These are phyloP conservation scores for Alternaria viburni DNA, from an alignment of 2,329 filamentous ascomycete species.

Conservation along the genomic window DNA sequence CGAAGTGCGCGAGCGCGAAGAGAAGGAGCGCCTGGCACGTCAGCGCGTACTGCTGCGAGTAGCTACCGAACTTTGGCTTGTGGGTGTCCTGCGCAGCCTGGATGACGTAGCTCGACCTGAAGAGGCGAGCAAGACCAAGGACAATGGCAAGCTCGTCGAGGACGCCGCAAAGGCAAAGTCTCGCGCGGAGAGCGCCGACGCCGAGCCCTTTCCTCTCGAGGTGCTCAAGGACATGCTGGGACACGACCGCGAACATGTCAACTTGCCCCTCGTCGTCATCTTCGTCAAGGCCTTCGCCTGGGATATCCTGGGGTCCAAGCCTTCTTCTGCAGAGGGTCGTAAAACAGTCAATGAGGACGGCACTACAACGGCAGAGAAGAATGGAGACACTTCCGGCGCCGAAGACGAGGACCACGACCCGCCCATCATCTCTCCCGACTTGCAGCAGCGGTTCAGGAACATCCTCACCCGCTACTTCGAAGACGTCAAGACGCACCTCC, in stretches of 20 bases:
- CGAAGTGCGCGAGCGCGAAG: conserved; percentile 90
- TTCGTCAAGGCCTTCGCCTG: conserved; percentile 97
- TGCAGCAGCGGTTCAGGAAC: conserved; percentile 85
- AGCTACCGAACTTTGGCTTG: conserved; percentile 95
- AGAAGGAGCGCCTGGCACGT: conserved; percentile 87
- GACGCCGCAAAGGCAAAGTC: conserved; percentile 68
- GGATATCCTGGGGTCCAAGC: conserved; percentile 87
- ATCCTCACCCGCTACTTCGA: conserved; percentile 89
- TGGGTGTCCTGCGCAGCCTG: conserved; percentile 83
- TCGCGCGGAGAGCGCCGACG: conserved; percentile 67
- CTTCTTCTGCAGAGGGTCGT: conserved; percentile 74
- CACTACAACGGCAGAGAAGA: conserved; percentile 63
- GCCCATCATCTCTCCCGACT: conserved; percentile 75
- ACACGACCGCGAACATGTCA: conserved; percentile 89
- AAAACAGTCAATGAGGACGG: conserved; percentile 86
- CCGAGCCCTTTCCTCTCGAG: conserved; percentile 94
- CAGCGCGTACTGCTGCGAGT: conserved; percentile 87
- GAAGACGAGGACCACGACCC: conserved; percentile 68
- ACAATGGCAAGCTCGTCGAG: conserved; percentile 60
- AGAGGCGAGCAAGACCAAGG: conserved; percentile 67
- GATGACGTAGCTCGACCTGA: conserved; percentile 71
- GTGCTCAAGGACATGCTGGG: conserved; percentile 97
- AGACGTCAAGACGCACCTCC: conserved; percentile 85
- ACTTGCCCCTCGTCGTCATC: conserved; percentile 87
- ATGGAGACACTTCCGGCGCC: conserved; percentile 58